Conservation (phyloP, 208 protist species). For the Leishmania martiniquensis region DNA sequence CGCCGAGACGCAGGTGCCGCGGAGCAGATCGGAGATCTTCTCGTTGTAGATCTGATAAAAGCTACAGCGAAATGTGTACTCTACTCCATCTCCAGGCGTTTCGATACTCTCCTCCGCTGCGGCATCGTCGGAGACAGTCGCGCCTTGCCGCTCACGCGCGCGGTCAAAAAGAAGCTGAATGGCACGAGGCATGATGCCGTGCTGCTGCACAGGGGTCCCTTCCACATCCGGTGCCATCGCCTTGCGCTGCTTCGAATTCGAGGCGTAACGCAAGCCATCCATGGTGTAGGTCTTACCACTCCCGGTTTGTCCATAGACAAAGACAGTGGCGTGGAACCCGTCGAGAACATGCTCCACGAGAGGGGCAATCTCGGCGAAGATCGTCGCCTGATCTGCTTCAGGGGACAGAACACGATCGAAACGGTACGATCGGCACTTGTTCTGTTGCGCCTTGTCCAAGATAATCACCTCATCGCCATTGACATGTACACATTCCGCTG, state of each 20-base stretch:
- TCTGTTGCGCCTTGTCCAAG: constrained; percentile 16
- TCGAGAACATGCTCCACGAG: constrained; percentile 87
- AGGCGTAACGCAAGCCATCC: constrained; percentile 70
- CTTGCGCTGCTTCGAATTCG: constrained; percentile 5
- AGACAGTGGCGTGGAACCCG: constrained; percentile 87
- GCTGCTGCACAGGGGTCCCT: constrained; percentile 42
- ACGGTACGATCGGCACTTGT: constrained; percentile 51
- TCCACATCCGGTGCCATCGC: constrained; percentile 27
- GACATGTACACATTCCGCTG: constrained; percentile 42
- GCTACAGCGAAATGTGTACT: constrained; percentile 82
- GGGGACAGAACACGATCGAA: constrained; percentile 80
- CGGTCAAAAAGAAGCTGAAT: constrained; percentile 87
- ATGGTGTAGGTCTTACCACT: constrained; percentile 93
- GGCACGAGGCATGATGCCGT: constrained; percentile 78
- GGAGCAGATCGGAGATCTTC: constrained; percentile 82
- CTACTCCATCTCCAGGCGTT: constrained; percentile 30
- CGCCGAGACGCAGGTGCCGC: constrained; percentile 13
- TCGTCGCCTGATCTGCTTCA: constrained; percentile 51
- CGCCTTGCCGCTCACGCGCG: constrained; percentile 44
- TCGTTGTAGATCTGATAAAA: constrained; percentile 95
- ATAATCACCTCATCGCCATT: constrained; percentile 38
- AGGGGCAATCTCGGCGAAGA: constrained; percentile 70
- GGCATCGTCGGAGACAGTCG: constrained; percentile 4
- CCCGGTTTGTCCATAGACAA: constrained; percentile 93
- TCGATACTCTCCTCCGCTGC: not conserved